Evolutionary conservation across 306 rosid genomes (phyloP).

Genomic region (Cyamopsis tetragonoloba): DNA sequence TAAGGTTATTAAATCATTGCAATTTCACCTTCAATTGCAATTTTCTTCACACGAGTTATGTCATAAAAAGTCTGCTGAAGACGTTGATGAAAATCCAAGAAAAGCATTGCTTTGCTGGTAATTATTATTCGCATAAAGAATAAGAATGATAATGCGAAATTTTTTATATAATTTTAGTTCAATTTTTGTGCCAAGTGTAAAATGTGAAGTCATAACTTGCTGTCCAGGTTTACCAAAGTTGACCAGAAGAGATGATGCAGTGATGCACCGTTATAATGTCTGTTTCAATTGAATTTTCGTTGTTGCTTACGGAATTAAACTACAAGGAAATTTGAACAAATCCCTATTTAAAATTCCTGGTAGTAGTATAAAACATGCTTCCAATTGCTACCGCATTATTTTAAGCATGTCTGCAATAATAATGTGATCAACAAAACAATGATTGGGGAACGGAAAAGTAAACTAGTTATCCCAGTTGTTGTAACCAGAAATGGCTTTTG

Average conservation of each 20-base stretch:
- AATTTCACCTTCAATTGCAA: conserved; percentile 2
- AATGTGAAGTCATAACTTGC: conserved; percentile 8
- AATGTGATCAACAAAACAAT: background rate
- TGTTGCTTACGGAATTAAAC: conserved; percentile 19
- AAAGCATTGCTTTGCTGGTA: background rate
- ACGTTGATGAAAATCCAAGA: conserved; percentile 26
- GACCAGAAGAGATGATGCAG: conserved; percentile 20
- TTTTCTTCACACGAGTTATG: conserved; percentile 14
- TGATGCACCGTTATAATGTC: conserved; percentile 24
- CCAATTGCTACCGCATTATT: background rate
- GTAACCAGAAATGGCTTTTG: background rate
- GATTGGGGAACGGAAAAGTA: background rate
- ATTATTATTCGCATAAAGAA: background rate
- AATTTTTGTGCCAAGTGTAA: conserved; percentile 34
- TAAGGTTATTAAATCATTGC: conserved; percentile 16
- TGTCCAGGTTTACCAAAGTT: conserved; percentile 12
- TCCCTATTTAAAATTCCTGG: background rate
- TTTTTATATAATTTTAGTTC: too few relatives aligned
- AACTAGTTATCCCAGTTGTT: background rate
- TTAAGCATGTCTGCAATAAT: background rate
- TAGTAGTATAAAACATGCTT: background rate
- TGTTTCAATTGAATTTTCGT: conserved; percentile 14
- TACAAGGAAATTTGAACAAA: background rate
- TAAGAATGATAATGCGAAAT: background rate
- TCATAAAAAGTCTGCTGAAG: background rate